Base-by-base conservation (phyloP, 441 rosid species). In the Bocquillonia castaneifolia region DNA sequence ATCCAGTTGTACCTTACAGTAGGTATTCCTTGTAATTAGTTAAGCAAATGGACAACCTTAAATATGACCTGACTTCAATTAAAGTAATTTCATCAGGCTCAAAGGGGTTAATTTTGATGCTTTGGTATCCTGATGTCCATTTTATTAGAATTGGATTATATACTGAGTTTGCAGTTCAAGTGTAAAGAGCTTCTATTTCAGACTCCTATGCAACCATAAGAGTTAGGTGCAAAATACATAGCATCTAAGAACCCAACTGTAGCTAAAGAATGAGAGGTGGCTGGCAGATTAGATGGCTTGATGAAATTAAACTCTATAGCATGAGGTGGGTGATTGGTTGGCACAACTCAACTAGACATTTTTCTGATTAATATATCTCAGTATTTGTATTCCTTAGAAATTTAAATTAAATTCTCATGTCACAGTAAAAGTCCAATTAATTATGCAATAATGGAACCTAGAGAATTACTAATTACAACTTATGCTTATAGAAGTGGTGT, bases 401-500 rank as follows among this genome's bases (percentile, higher is more conserved):
- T 7, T 51, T 6, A 51, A 23, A 37, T 51, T 34, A 37, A 23
- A 65, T 52, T 65, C 34, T 65, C 23, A 34, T 65, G 50, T 50
- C 15, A 22, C 0, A 66, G 6, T 23, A 37, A 34, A 23, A 6
- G 5, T 15, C 1, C 17, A 36, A 31, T 18, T 64, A 34, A 32
- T 10, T 37, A 14, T 9, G 28, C 47, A 36, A 10, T 9, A 25
- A 42, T 14, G n/a, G 39, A 62, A 28, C n/a, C 42, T 25, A 44
- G 13, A 10, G 45, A 26, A 8, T 45, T 12, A 22, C 8, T 40
- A 17, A 3, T 7, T 67, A 31, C 29, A 42, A 56, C 42, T 12
- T 20, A 22, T 67, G 31, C 22, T 44, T 57, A 10, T 45, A 22
- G 57, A 58, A 51, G 18, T 58, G 32, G 22, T 47, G 51, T 47